phyloP scores from a whole-genome alignment of 202 grass and related monocot species.

The Eragrostis tef region DNA sequence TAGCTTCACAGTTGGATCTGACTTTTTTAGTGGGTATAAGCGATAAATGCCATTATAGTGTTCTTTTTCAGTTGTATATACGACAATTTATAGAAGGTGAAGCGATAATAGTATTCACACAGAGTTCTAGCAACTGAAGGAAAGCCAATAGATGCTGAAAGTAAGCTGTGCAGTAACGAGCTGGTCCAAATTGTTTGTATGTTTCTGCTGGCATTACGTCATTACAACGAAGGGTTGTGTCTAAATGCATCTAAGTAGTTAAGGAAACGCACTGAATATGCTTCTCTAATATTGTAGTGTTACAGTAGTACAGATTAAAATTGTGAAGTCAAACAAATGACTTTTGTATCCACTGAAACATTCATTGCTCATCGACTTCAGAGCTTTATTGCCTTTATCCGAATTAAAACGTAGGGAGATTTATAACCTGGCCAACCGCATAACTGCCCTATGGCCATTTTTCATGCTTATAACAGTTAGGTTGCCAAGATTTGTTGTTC shows the following conservation, averaged over 20 bases:
- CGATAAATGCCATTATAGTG: neutral
- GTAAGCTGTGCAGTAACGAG: neutral
- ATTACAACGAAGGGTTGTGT: neutral
- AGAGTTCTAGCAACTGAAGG: neutral
- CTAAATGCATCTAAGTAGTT: constrained; percentile 22
- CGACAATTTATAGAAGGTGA: neutral
- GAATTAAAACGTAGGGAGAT: neutral
- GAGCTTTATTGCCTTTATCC: constrained; percentile 15
- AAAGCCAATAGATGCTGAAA: neutral
- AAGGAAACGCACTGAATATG: constrained; percentile 14
- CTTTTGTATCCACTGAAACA: neutral
- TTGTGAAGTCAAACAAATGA: neutral
- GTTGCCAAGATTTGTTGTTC: neutral
- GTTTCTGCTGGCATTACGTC: neutral
- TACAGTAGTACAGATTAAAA: constrained; percentile 4
- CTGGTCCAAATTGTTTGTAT: constrained; percentile 13
- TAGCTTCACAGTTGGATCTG: neutral
- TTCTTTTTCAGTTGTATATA: neutral
- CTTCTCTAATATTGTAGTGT: neutral
- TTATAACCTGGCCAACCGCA: neutral
- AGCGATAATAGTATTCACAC: constrained; percentile 2
- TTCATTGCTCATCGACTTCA: neutral
- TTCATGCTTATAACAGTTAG: neutral
- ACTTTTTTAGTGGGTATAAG: constrained; percentile 32
- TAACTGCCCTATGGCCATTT: neutral